Evolutionary conservation across 208 protist species (phyloP).

Genomic region (Wallacemonas sp.): DNA sequence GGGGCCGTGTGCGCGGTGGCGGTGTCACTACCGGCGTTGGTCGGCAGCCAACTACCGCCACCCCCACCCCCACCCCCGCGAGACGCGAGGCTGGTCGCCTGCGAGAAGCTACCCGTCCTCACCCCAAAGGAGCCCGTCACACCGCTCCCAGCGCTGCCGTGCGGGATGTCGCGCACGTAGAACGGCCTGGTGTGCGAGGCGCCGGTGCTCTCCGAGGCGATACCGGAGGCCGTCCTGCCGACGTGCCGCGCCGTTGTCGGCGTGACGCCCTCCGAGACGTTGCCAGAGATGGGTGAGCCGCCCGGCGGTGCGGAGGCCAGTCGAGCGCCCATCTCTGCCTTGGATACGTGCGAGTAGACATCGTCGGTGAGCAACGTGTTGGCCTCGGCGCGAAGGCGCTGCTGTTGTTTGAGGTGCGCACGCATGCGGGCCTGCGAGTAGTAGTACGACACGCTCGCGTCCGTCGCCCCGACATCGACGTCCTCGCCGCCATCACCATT

Average conservation of each 20-base stretch:
- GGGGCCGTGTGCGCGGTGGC: not conserved
- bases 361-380: slow-evolving; percentile 36
- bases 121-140: not conserved
- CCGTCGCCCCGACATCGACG: not conserved
- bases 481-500: not conserved
- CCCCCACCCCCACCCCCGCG: no score
- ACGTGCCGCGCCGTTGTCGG: not conserved
- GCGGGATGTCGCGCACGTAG: slow-evolving; percentile 5
- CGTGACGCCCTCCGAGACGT: slow-evolving; percentile 2
- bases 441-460: not conserved
- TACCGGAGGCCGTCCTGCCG: not conserved
- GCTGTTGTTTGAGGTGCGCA: slow-evolving; percentile 4
- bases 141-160: not conserved
- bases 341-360: slow-evolving; percentile 36
- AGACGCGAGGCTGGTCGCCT: no score
- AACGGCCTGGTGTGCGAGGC: not conserved
- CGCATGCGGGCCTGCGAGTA: slow-evolving; percentile 7
- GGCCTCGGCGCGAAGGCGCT: slow-evolving; percentile 6
- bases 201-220: not conserved
- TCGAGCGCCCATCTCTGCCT: slow-evolving; percentile 20
- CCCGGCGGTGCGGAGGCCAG: not conserved
- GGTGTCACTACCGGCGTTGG: not conserved
- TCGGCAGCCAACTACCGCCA: no score
- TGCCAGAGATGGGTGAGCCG: slow-evolving; percentile 1
- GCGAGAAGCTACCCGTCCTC: not conserved